phyloP scores from a whole-genome alignment of 1,139 yeast genomes.

The Taiozyma onychis region DNA sequence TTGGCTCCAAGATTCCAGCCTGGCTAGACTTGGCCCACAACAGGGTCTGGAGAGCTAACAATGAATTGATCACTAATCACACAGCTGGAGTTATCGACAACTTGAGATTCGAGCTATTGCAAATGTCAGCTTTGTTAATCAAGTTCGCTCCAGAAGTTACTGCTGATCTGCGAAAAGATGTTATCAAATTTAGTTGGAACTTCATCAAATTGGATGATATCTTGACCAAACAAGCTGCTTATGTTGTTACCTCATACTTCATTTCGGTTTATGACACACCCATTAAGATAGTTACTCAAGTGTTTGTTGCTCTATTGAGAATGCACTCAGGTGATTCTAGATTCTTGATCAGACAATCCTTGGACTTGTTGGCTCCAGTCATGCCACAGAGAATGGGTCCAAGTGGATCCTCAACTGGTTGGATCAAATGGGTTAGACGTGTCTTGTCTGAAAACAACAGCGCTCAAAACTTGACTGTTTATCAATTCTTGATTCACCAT shows the following conservation, averaged over 20 bases:
- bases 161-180: conserved; percentile 69
- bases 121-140: conserved; percentile 71
- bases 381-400: conserved; percentile 64
- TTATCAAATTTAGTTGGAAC: conserved; percentile 93
- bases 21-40: conserved; percentile 65
- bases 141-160: conserved; percentile 61
- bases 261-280: conserved; percentile 90
- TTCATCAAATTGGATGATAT: conserved; percentile 86
- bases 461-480: conserved; percentile 65
- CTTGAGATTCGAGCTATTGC: conserved; percentile 73
- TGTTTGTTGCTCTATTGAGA: conserved; percentile 82
- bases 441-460: conserved; percentile 89
- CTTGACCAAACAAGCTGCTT: conserved; percentile 88
- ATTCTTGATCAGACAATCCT: conserved; percentile 77
- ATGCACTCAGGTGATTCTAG: conserved; percentile 86
- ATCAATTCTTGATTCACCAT: conserved; percentile 84
- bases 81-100: conserved; percentile 70
- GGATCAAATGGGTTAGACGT: conserved; percentile 96
- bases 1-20: conserved; percentile 30
- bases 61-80: conserved; percentile 48
- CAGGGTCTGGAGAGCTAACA: conserved; percentile 67
- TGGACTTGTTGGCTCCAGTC: conserved; percentile 86
- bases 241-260: conserved; percentile 81
- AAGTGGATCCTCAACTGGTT: conserved; percentile 56
- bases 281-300: conserved; percentile 81